These are phyloP conservation scores for Paraphaeosphaeria minitans DNA, from an alignment of 2,329 filamentous ascomycete species.

Conservation along the genomic window DNA sequence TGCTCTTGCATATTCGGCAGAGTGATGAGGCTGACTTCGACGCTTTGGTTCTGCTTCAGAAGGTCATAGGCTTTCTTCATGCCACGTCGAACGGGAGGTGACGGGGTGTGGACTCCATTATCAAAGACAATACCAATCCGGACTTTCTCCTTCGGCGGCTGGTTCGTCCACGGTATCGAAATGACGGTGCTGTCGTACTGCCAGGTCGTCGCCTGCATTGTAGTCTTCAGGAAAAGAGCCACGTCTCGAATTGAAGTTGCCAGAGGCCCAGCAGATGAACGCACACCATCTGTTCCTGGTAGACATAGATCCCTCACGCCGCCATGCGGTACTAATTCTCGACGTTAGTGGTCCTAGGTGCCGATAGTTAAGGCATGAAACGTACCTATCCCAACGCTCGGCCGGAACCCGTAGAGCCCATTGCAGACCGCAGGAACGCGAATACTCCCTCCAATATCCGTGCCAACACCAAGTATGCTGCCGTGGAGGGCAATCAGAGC, in stretches of 20 bases:
- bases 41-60: not conserved
- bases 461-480: conserved; percentile 63
- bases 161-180: conserved; percentile 15
- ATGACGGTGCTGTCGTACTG: conserved; percentile 15
- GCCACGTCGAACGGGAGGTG: conserved; percentile 15
- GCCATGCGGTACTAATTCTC: conserved; percentile 41
- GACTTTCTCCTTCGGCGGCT: conserved; percentile 2
- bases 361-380: not conserved
- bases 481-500: conserved; percentile 65
- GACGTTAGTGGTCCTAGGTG: not conserved
- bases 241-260: conserved; percentile 47
- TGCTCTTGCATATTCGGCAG: conserved; percentile 12
- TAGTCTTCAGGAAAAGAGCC: conserved; percentile 46
- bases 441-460: conserved; percentile 59
- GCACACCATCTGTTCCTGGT: conserved; percentile 30
- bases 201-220: conserved; percentile 50
- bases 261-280: conserved; percentile 45
- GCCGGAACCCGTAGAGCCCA: conserved; percentile 55
- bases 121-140: conserved; percentile 15
- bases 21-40: conserved; percentile 12
- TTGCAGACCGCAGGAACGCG: conserved; percentile 61
- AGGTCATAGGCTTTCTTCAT: conserved; percentile 14
- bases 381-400: conserved; percentile 48
- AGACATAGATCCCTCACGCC: conserved; percentile 20
- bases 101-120: conserved; percentile 15